These are phyloP conservation scores for Diddensiella transvaalensis DNA, from an alignment of 805 yeast species.

Conservation along the genomic window DNA sequence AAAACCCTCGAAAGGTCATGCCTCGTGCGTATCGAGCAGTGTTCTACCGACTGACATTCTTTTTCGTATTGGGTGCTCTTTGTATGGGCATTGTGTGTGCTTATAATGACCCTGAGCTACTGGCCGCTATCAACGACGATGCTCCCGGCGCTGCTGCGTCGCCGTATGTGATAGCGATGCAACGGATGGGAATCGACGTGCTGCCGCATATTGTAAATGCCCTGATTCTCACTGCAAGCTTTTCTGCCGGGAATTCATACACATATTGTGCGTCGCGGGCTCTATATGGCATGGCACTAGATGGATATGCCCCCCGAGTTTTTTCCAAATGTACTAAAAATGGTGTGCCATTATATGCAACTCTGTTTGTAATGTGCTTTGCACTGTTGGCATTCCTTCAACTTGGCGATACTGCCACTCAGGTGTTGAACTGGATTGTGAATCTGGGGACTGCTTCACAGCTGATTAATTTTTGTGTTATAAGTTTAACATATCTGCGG, in stretches of 20 bases:
- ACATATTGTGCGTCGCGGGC: conserved; percentile 69
- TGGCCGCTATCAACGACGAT: conserved; percentile 53
- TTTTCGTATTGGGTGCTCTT: conserved; percentile 70
- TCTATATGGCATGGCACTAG: conserved; percentile 64
- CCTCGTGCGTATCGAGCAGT: conserved; percentile 80
- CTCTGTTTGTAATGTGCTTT: conserved; percentile 49
- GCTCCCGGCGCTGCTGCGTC: conserved; percentile 77
- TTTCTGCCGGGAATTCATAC: conserved; percentile 81
- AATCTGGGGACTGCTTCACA: conserved; percentile 76
- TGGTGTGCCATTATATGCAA: conserved; percentile 68
- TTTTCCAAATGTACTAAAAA: conserved; percentile 57
- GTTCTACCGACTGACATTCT: conserved; percentile 59
- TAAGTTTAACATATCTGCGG: conserved; percentile 61
- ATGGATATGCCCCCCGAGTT: conserved; percentile 69
- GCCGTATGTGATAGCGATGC: conserved; percentile 82
- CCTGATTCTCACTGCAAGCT: conserved; percentile 67
- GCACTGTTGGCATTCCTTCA: conserved; percentile 70
- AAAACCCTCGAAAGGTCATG: conserved; percentile 64
- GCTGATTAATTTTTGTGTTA: conserved; percentile 69
- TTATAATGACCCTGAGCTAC: conserved; percentile 58
- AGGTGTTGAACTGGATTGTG: conserved; percentile 47
- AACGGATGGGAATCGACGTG: conserved; percentile 52
- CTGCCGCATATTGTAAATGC: conserved; percentile 79
- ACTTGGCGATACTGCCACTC: conserved; percentile 37
- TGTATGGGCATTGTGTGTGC: conserved; percentile 77